Base-by-base conservation (phyloP, 805 yeast species). In the Nakazawaea anatomiae region DNA sequence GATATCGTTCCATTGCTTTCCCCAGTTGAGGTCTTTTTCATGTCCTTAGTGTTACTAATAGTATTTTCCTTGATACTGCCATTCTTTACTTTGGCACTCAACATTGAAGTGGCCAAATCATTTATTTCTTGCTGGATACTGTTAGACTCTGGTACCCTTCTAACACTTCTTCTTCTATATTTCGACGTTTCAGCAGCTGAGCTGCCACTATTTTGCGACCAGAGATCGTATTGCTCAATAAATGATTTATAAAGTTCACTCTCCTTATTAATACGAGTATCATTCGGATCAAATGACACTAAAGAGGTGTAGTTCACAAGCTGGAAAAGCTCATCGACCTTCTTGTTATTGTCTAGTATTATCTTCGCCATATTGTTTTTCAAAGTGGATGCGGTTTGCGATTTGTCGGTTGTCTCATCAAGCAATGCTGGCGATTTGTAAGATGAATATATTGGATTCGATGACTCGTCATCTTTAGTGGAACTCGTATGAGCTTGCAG, bases 281-380 rank as follows among this genome's bases (percentile, higher is more conserved):
- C 55, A 12, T 63, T 58, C 0, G 90, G 90, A 55, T 83, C 77
- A 77, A 83, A 86, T 18, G 78, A 79, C 0, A 75, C 78, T 42
- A 85, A 61, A 0, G 88, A 80, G 25, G 81, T 79, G 60, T 76
- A 85, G 56, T 82, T 79, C 51, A 73, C 68, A 30, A 86, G 64
- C 60, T 85, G 89, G 57, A 80, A 85, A 18, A 85, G 65, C 59
- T 86, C 90, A 54, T 81, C 79, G 0, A 79, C 69, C 29, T 78
- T 62, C 5, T 76, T 48, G 47, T 77, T 78, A 61, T 78, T 79
- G 39, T 73, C 66, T 12, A 75, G 64, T 38, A 74, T 63, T 50
- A 80, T 54, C 5, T 74, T 69, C 0, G 77, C 75, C 52, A 81
- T 56, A 42, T 63, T 65, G 28, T 70, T 65, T 46, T 65, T 63